A percentile compares a stretch with the other conserved stretches of the same genome.
These are phyloP conservation scores for Eragrostis tef DNA, from an alignment of 202 grass and related monocot species.

Conservation along the genomic window DNA sequence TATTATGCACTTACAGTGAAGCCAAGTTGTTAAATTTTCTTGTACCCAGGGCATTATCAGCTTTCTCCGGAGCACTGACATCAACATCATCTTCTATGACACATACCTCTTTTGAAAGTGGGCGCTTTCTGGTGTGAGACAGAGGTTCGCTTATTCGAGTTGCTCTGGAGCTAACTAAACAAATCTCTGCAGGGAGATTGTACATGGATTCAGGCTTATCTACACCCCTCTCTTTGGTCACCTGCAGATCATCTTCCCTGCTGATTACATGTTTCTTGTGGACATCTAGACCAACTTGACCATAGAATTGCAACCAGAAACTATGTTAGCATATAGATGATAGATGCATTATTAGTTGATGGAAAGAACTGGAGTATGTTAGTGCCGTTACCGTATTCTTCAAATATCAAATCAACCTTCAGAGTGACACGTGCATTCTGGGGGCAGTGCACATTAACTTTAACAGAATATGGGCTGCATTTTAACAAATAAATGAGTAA, in stretches of 20 bases:
- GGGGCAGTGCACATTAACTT: conserved; percentile 69
- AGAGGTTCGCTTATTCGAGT: conserved; percentile 30
- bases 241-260: conserved; percentile 52
- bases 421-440: conserved; percentile 67
- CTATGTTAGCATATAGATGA: conserved; percentile 34
- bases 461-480: conserved; percentile 81
- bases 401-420: conserved; percentile 83
- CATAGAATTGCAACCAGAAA: conserved; percentile 34
- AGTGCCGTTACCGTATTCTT: conserved; percentile 75
- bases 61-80: conserved; percentile 47
- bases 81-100: conserved; percentile 61
- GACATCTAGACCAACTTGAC: conserved; percentile 85
- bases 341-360: conserved; percentile 15
- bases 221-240: conserved; percentile 35
- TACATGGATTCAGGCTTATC: conserved; percentile 40
- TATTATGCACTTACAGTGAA: conserved; percentile 58
- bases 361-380: conserved; percentile 24
- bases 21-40: conserved; percentile 57
- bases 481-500: conserved; percentile 44
- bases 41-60: conserved; percentile 38
- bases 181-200: conserved; percentile 52
- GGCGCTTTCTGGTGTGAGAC: conserved; percentile 44
- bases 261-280: conserved; percentile 75
- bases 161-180: conserved; percentile 55
- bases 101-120: conserved; percentile 77